Percentiles rank a stretch among this genome's conserved stretches.
These are phyloP conservation scores for Chytriomyces hyalinus DNA, from an alignment of 192 early-diverging fungal genomes.

Conservation along the genomic window DNA sequence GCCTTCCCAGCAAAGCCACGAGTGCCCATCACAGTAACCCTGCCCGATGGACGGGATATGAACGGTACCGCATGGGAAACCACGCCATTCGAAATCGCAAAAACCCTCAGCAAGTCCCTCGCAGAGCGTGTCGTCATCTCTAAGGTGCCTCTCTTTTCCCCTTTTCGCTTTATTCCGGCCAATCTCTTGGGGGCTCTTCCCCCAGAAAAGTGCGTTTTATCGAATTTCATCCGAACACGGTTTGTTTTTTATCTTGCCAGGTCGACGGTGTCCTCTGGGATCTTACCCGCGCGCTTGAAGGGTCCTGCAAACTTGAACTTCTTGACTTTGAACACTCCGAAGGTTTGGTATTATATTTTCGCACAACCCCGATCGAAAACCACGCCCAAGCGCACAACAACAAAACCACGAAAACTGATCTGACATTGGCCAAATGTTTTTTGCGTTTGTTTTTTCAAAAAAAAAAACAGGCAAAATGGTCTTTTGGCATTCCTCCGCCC, in stretches of 20 bases:
- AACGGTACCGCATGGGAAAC: constrained; percentile 92
- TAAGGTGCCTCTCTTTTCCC: constrained; percentile 55
- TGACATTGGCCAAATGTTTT: not conserved
- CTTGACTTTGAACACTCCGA: constrained; percentile 93
- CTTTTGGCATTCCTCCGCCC: constrained; percentile 98
- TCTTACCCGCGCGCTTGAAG: constrained; percentile 83
- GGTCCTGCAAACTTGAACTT: constrained; percentile 78
- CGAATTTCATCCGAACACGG: not conserved
- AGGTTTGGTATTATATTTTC: constrained; percentile 47
- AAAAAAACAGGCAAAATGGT: constrained; percentile 69
- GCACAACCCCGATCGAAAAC: not conserved
- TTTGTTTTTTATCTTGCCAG: not conserved
- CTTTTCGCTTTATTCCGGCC: no score
- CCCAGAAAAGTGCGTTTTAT: not conserved
- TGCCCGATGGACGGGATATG: constrained; percentile 82
- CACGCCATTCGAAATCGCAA: constrained; percentile 89
- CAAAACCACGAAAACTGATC: not conserved
- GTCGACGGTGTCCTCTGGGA: constrained; percentile 87
- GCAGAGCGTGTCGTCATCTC: constrained; percentile 88
- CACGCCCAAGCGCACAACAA: no score
- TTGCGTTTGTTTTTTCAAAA: not conserved
- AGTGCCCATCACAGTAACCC: constrained; percentile 67
- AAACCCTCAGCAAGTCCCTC: constrained; percentile 85
- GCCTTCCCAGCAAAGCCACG: constrained; percentile 41
- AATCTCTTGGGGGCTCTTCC: not conserved